phyloP scores from a whole-genome alignment of 768 basidiomycete genomes.

The Nevesoporus exiguus region DNA sequence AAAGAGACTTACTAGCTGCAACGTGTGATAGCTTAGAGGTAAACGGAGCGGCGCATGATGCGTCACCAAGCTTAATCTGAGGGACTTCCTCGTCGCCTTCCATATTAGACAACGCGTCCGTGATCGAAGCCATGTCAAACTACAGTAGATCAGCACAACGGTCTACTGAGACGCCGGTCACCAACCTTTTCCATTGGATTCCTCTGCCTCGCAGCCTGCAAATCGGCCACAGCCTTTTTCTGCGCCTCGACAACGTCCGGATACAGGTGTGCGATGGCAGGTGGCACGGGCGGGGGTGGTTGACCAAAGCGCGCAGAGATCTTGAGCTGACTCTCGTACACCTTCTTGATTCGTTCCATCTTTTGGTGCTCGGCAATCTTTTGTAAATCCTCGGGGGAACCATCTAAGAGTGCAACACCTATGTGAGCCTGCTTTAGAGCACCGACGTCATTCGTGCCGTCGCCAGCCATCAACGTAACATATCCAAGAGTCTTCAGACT shows the following conservation, averaged over 20 bases:
- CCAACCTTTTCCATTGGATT: slow-evolving; percentile 91
- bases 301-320: slow-evolving; percentile 89
- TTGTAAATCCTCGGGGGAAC: slow-evolving; percentile 85
- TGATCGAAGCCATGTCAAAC: slow-evolving; percentile 79
- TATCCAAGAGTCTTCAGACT: slow-evolving; percentile 88
- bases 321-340: slow-evolving; percentile 93
- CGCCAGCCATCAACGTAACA: slow-evolving; percentile 95
- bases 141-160: slow-evolving; percentile 29
- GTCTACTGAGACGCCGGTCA: slow-evolving; percentile 1
- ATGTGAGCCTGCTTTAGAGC: slow-evolving; percentile 98
- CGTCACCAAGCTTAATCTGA: slow-evolving; percentile 99
- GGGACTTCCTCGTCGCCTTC: slow-evolving; percentile 94
- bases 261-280: slow-evolving; percentile 80
- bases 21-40: slow-evolving; percentile 99
- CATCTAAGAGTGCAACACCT: slow-evolving; percentile 89
- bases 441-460: slow-evolving; percentile 98
- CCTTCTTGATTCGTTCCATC: slow-evolving; percentile 89
- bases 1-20: slow-evolving; percentile 70
- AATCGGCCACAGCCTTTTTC: slow-evolving; percentile 67
- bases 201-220: slow-evolving; percentile 62
- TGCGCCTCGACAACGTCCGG: slow-evolving; percentile 92
- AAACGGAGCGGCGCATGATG: slow-evolving; percentile 97
- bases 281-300: slow-evolving; percentile 90
- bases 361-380: slow-evolving; percentile 92
- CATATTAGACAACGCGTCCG: slow-evolving; percentile 85